phyloP scores from a whole-genome alignment of 2,329 filamentous ascomycete species.

The Paecilomyces fulvus region DNA sequence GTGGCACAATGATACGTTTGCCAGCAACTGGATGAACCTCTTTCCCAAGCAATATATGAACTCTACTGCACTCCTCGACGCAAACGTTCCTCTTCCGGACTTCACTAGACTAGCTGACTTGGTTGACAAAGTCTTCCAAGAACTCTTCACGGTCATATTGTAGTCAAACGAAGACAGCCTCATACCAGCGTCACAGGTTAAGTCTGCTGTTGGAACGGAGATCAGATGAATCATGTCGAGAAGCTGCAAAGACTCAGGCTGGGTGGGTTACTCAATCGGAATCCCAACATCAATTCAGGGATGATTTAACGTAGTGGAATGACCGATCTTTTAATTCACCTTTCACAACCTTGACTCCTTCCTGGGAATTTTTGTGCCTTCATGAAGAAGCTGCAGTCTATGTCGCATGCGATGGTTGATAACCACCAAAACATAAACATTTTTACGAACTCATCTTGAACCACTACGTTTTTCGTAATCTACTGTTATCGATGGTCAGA shows the following conservation, averaged over 20 bases:
- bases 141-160: slow-evolving; percentile 38
- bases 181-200: slow-evolving; percentile 1
- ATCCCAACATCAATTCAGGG: neutral
- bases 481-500: neutral
- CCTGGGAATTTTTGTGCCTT: neutral
- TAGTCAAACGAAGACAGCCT: slow-evolving; percentile 37
- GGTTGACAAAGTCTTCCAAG: slow-evolving; percentile 23
- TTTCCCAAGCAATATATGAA: slow-evolving; percentile 29
- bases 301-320: neutral
- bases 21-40: slow-evolving; percentile 41
- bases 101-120: slow-evolving; percentile 15
- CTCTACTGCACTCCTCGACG: slow-evolving; percentile 26
- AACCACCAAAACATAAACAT: too few species aligned
- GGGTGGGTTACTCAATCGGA: neutral
- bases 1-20: slow-evolving; percentile 43
- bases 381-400: too few species aligned
- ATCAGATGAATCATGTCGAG: neutral
- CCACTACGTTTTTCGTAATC: too few species aligned
- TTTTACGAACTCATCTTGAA: too few species aligned
- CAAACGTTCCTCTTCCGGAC: slow-evolving; percentile 22
- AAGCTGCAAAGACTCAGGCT: neutral
- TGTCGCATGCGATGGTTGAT: too few species aligned
- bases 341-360: neutral
- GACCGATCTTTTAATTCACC: neutral
- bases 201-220: neutral